A percentile compares a stretch with the other conserved stretches of the same genome.
These are phyloP conservation scores for Aspergillus sojae DNA, from an alignment of 2,329 filamentous ascomycete genomes.

Conservation along the genomic window DNA sequence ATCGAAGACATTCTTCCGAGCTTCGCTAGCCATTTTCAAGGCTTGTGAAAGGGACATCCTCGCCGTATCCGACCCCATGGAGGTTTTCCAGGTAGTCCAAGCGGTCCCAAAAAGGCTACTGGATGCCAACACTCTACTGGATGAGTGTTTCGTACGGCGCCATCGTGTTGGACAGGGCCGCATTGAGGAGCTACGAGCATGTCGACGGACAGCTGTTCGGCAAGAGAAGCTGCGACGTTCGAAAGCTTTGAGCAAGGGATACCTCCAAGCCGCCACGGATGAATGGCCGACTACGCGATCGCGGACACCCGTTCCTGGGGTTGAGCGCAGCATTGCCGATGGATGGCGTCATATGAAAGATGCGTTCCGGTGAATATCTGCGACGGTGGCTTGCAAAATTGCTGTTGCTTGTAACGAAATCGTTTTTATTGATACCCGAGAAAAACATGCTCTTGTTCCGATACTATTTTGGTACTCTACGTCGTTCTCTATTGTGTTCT, in stretches of 20 bases:
- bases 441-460: constrained; percentile 8
- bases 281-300: constrained; percentile 33
- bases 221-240: constrained; percentile 45
- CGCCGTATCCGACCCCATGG: constrained; percentile 81
- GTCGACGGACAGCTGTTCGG: constrained; percentile 60
- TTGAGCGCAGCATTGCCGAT: constrained; percentile 37
- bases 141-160: constrained; percentile 77
- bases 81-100: constrained; percentile 94
- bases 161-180: constrained; percentile 80
- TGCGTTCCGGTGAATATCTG: constrained; percentile 31
- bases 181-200: constrained; percentile 74
- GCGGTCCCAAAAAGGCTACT: constrained; percentile 77
- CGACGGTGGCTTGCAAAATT: neutral
- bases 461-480: neutral
- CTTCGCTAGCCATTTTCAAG: constrained; percentile 90
- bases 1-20: constrained; percentile 88
- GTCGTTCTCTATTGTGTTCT: neutral
- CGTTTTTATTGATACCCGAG: constrained; percentile 21
- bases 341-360: constrained; percentile 40
- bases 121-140: constrained; percentile 80
- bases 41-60: constrained; percentile 79
- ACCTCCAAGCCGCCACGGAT: constrained; percentile 35
- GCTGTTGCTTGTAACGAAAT: constrained; percentile 7
- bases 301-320: constrained; percentile 30
- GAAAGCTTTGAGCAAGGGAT: constrained; percentile 37